phyloP scores from a whole-genome alignment of 129 eudicot species.

The Kitagawia praeruptora region DNA sequence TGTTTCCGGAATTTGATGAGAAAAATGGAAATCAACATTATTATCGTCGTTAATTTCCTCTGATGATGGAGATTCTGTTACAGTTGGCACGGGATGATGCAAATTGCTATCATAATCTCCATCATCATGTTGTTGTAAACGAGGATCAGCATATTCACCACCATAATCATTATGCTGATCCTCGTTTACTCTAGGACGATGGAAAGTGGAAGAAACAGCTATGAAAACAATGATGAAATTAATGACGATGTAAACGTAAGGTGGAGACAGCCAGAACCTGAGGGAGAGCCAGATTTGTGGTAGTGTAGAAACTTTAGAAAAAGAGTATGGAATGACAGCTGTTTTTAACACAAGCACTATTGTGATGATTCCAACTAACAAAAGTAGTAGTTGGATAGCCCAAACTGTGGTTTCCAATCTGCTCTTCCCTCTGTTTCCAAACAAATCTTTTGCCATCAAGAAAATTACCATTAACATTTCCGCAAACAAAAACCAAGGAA shows the following conservation, averaged over 20 bases:
- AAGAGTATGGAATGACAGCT: constrained; percentile 18
- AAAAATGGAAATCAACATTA: neutral
- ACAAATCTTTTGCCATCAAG: constrained; percentile 13
- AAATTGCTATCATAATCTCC: neutral
- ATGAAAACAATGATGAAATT: constrained; percentile 50
- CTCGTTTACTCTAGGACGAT: constrained; percentile 16
- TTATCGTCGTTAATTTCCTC: neutral
- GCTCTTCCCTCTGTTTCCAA: neutral
- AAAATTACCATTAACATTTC: neutral
- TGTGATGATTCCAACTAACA: constrained; percentile 25
- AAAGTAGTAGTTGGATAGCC: constrained; percentile 25
- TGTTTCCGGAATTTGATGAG: neutral
- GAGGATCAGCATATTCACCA: constrained; percentile 5
- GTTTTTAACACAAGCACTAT: constrained; percentile 19
- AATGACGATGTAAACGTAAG: constrained; percentile 48
- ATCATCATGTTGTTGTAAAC: constrained; percentile 2
- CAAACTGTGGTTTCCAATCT: constrained; percentile 9
- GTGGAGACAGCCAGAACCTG: constrained; percentile 43
- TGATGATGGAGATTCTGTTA: neutral
- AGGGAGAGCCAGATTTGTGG: constrained; percentile 23
- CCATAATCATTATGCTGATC: constrained; percentile 1
- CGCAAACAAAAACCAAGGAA: neutral
- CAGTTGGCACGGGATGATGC: neutral
- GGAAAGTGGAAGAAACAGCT: constrained; percentile 24
- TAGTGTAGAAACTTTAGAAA: constrained; percentile 11